Evolutionary conservation across 306 rosid species (phyloP), one percentile per base, ranked within the genome.

Genomic region (Dryas alaskensis): DNA sequence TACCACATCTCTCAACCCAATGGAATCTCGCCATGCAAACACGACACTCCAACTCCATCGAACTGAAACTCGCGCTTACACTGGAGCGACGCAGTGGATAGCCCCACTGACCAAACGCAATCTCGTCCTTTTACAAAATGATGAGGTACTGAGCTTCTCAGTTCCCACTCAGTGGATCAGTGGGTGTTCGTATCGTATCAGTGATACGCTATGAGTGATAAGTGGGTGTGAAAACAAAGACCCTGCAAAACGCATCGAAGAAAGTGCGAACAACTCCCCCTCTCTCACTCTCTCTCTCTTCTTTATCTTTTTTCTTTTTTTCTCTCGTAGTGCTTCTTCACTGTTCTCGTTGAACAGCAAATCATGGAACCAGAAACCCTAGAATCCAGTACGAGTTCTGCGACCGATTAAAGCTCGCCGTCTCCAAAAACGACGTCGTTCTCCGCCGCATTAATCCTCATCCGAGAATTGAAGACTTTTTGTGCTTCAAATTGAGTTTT

Each of bases 141-240:
- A 59, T 72, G 62, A 27, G 55, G 25, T 44, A 52, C 64, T 22
- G 71, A 13, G 31, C 78, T 10, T 19, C 14, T 19, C 77, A 61
- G 60, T 17, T 67, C 58, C 66, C 53, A 43, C 52, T 70, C 39
- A 5, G 44, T 25, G 3, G 78, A 52, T 63, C 50, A 4, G 17
- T 1, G 0, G 0, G 0, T 0, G 0, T 0, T 0, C 67, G 3
- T 72, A 59, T 72, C 53, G 27, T 52, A n/a, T 63, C 71, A 74
- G 53, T 63, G 64, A 63, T 16, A 62, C 0, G 27, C 19, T 42
- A 4, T 63, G 53, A 52, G 12, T 62, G 77, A 62, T 49, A 39
- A 3, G 77, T 50, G 54, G 46, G 72, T 74, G 65, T 31, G 37
- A 22, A 22, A 73, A 73, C 52, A 73, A 49, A 50, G 62, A 42